phyloP scores from a whole-genome alignment of 495 filamentous ascomycete species.

The Xylaria venustula region DNA sequence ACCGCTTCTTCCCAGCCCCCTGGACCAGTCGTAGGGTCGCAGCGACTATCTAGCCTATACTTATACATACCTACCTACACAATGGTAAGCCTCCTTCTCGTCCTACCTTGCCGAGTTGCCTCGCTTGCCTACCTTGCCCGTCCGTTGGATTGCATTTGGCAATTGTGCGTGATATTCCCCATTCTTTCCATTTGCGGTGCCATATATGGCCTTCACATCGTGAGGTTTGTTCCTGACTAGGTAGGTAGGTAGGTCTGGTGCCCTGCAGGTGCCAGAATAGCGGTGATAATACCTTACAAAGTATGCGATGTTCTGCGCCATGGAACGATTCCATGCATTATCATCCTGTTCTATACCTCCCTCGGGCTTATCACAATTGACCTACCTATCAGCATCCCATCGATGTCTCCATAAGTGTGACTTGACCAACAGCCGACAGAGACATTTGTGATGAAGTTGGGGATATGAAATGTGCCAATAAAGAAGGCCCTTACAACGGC shows the following conservation, averaged over 20 bases:
- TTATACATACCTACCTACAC: too few relatives aligned
- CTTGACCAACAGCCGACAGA: not conserved
- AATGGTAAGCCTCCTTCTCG: too few relatives aligned
- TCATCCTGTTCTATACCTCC: not conserved
- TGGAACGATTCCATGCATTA: conserved; percentile 8
- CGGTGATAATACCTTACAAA: not conserved
- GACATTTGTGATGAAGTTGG: not conserved
- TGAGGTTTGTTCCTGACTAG: not conserved
- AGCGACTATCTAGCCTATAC: not conserved
- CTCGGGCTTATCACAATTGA: not conserved
- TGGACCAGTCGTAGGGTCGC: not conserved
- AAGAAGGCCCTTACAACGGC: not conserved
- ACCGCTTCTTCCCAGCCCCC: not conserved
- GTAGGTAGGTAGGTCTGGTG: not conserved
- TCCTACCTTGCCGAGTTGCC: too few relatives aligned
- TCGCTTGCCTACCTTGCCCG: not conserved
- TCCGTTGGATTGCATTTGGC: not conserved
- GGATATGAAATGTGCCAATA: not conserved
- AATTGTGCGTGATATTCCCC: not conserved
- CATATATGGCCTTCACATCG: not conserved
- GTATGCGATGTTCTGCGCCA: not conserved
- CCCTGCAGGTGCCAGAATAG: not conserved
- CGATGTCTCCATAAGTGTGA: not conserved
- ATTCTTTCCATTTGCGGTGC: not conserved
- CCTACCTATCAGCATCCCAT: conserved; percentile 5